Base-by-base conservation (phyloP, 495 filamentous ascomycete genomes). In the Aspergillus nidulans region DNA sequence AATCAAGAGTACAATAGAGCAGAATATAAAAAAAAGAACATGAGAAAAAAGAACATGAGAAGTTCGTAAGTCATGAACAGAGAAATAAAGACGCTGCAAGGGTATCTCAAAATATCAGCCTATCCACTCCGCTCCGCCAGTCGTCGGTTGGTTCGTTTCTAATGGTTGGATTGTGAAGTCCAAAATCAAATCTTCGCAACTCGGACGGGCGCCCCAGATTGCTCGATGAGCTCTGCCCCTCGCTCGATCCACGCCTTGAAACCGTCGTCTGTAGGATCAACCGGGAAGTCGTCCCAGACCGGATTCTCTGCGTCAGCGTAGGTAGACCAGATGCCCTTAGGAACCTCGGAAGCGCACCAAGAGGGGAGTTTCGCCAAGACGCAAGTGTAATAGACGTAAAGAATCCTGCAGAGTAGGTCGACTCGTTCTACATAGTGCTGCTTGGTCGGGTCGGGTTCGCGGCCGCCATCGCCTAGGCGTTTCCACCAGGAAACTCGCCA, bases 401-500 rank as follows among this genome's bases (percentile, higher is more conserved):
- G 69, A 42, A 78, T 76, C 21, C 72, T 64, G 62, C 74, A 75
- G 16, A 79, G 73, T n/a, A 72, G 58, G 38, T 73, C 74, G 21
- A 76, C 74, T 13, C 75, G 69, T 36, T 78, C 74, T 13, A 75
- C 64, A 41, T 78, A 79, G 54, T 75, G 70, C 47, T 75, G 73
- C 57, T 73, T 68, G 24, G 58, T 69, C 0, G 75, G 72, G 42
- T 77, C 73, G 3, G 74, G 72, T 34, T 62, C 63, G n/a, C 62
- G 61, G 50, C 74, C 72, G 25, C 72, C 72, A 48, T 78, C 73
- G 15, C 74, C 76, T 13, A 79, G 70, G 8, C 65, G 63, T 49
- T 70, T 71, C 76, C 76, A 79, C 76, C 76, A 79, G 3, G 74
- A 76, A 3, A 75, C 67, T 4, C 76, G 75, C 75, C 75, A 79